Evolutionary conservation across 176 grass and related monocot species (phyloP), one percentile per base, ranked within the genome.

Genomic region (Tillandsia leiboldiana): DNA sequence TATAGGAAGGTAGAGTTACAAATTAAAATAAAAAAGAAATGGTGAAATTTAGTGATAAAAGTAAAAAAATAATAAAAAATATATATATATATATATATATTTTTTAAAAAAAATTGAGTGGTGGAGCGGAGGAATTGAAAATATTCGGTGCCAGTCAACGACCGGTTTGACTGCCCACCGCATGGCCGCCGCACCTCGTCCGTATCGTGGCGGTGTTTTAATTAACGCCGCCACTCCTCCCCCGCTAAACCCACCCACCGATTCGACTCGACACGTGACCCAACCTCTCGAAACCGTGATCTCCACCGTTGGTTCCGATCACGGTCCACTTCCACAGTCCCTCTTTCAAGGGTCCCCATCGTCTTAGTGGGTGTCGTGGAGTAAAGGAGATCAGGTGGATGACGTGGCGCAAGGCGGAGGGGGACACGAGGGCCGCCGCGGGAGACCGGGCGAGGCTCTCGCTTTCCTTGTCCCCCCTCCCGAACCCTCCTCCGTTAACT

Each of bases 121-220:
- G 81, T 80, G 78, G 75, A 75, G 80, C 70, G 78, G 68, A 73
- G 70, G 87, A 33, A 73, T 48, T 74, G 76, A 86, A 86, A 82
- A 78, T 78, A 82, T 72, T 80, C 64, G 67, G 80, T 80, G 63
- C 68, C 70, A 85, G 92, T 85, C 89, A 81, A 81, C 85, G 78
- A 87, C 63, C 52, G 62, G 22, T 87, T 87, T 97, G 93, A 92
- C 93, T 82, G 84, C 80, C 73, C 82, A 66, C 69, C 85, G 79
- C 82, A 79, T 72, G 18, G 78, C 86, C 74, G 84, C 77, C 86
- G 67, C 79, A 72, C 80, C 64, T 85, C 86, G 78, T 82, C 86
- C 70, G 72, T 54, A 18, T 75, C 75, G 81, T 78, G 78, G 63
- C 82, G 81, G 62, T 70, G 57, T 75, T 75, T 49, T 0, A 64